Evolutionary conservation across 352 stramenopile genomes (phyloP).

Genomic region (Phytophthora fragariaefolia): DNA sequence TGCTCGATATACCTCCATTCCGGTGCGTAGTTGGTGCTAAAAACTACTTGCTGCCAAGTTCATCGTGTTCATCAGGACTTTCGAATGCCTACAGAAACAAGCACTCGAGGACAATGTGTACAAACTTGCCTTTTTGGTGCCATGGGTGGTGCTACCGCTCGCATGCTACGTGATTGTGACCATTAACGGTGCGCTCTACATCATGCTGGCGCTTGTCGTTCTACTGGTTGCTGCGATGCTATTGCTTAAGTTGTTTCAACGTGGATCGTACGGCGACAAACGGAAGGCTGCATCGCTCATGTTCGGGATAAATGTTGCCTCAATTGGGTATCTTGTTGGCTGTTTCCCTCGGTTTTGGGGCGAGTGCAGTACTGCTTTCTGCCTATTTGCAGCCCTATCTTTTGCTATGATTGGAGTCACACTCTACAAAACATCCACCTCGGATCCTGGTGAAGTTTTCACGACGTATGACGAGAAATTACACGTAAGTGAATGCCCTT

Average conservation of each 20-base stretch:
- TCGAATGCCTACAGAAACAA: conserved; percentile 47
- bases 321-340: conserved; percentile 65
- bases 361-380: conserved; percentile 44
- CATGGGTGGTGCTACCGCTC: conserved; percentile 67
- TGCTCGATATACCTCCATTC: conserved; percentile 44
- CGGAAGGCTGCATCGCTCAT: conserved; percentile 74
- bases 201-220: conserved; percentile 46
- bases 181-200: conserved; percentile 39
- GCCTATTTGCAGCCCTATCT: conserved; percentile 17
- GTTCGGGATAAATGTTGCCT: conserved; percentile 81
- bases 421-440: conserved; percentile 62
- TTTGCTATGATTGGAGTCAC: conserved; percentile 54
- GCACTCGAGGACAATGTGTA: conserved; percentile 70
- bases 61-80: not conserved
- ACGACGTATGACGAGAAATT: conserved; percentile 78
- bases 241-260: conserved; percentile 62
- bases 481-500: conserved; percentile 37
- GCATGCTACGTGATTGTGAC: conserved; percentile 47
- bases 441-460: conserved; percentile 65
- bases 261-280: conserved; percentile 75
- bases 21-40: conserved; percentile 29
- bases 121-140: conserved; percentile 79
- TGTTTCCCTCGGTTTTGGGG: conserved; percentile 47
- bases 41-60: not conserved
- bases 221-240: conserved; percentile 43